Percentiles rank a stretch among this genome's conserved stretches.
These are phyloP conservation scores for Botrytis elliptica DNA, from an alignment of 2,329 filamentous ascomycete genomes.

Conservation along the genomic window DNA sequence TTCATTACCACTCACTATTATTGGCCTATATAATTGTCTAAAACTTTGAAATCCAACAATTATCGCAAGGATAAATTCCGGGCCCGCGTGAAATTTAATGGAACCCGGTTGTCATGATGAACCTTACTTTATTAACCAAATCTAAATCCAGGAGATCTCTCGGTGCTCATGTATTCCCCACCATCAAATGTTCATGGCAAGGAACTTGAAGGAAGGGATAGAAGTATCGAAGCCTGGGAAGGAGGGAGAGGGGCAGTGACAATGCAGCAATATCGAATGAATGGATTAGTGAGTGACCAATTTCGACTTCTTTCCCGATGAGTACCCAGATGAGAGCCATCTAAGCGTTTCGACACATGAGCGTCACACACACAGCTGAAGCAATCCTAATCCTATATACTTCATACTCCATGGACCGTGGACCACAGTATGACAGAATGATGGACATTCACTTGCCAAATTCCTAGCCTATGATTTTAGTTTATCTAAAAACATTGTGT, in stretches of 20 bases:
- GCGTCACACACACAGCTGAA: neutral
- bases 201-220: neutral
- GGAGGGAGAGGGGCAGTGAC: neutral
- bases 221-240: constrained; percentile 7
- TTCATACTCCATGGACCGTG: neutral
- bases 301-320: neutral
- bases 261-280: neutral
- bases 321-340: neutral
- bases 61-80: constrained; percentile 9
- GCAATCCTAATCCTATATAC: neutral
- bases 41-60: neutral
- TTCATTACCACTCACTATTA: neutral
- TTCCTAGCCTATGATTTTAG: neutral
- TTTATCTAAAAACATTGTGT: neutral
- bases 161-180: neutral
- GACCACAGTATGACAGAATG: neutral
- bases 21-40: neutral
- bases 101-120: neutral
- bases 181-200: neutral
- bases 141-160: neutral
- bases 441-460: neutral
- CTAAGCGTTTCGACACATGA: neutral
- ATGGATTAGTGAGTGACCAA: neutral
- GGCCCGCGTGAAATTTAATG: constrained; percentile 6
- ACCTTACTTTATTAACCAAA: constrained; percentile 6